These are phyloP conservation scores for Noccaea caerulescens DNA, from an alignment of 345 rosid genomes.

Conservation along the genomic window DNA sequence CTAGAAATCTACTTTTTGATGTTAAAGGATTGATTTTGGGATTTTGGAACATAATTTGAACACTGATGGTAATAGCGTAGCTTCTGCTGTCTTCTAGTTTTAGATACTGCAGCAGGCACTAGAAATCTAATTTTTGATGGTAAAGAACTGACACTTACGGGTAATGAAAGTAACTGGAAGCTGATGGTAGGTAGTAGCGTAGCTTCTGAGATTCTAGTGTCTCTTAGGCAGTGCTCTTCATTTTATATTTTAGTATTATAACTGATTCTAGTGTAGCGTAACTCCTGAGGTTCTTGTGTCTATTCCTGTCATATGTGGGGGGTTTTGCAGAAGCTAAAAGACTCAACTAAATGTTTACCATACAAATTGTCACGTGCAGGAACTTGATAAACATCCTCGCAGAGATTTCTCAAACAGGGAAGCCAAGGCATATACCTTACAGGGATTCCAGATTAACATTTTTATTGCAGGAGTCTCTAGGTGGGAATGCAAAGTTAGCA, in stretches of 20 bases:
- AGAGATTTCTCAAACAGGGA: constrained; percentile 84
- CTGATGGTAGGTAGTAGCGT: background rate
- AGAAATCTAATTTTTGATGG: background rate
- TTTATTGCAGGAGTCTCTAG: constrained; percentile 90
- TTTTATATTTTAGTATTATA: background rate
- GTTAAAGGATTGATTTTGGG: background rate
- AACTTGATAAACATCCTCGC: constrained; percentile 91
- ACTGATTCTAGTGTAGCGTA: too few relatives aligned
- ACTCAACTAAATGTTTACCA: constrained; percentile 3
- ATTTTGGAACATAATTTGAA: background rate
- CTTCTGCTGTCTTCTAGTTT: constrained; percentile 9
- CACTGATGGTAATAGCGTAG: background rate
- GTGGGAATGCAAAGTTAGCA: constrained; percentile 92
- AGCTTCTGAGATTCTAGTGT: background rate
- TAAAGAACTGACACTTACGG: background rate
- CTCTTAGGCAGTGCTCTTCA: background rate
- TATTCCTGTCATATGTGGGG: background rate
- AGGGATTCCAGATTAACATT: constrained; percentile 92
- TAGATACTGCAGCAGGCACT: constrained; percentile 3
- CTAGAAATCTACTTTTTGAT: background rate
- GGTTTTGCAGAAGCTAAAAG: background rate
- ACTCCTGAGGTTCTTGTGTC: too few relatives aligned
- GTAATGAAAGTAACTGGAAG: background rate
- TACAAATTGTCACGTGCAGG: constrained; percentile 50
- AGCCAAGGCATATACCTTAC: constrained; percentile 92